Percentiles rank a stretch among this genome's conserved stretches.
These are phyloP conservation scores for Cicer arietinum DNA, from an alignment of 306 rosid genomes.

Conservation along the genomic window DNA sequence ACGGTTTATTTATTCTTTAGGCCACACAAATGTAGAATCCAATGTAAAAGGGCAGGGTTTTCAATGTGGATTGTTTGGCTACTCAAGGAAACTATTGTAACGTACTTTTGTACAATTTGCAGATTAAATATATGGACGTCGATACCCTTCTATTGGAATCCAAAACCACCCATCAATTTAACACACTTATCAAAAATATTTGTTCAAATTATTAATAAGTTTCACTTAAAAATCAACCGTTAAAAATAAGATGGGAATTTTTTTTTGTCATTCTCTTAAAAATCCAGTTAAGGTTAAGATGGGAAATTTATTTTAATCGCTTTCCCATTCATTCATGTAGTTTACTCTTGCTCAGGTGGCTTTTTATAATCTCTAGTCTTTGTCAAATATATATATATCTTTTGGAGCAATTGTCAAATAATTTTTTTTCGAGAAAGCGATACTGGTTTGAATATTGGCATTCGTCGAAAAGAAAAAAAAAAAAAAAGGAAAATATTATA, in stretches of 20 bases:
- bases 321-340: slow-evolving; percentile 46
- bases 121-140: slow-evolving; percentile 23
- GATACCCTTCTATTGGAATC: slow-evolving; percentile 27
- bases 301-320: not conserved
- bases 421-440: slow-evolving; percentile 24
- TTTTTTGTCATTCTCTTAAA: no score
- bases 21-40: slow-evolving; percentile 40
- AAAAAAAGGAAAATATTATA: not conserved
- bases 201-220: not conserved
- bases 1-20: not conserved
- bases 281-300: no score
- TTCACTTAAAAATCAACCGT: no score
- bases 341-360: slow-evolving; percentile 30
- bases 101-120: slow-evolving; percentile 1
- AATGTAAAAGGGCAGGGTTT: slow-evolving; percentile 27
- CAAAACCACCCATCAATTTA: not conserved
- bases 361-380: slow-evolving; percentile 17
- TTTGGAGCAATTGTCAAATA: not conserved
- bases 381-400: slow-evolving; percentile 1
- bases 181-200: not conserved
- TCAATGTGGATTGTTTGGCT: slow-evolving; percentile 43
- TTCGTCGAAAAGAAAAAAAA: not conserved
- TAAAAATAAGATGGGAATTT: no score
- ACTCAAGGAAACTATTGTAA: slow-evolving; percentile 23
- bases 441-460: slow-evolving; percentile 1